Conservation (phyloP, 2,329 filamentous ascomycete species). For the Neoarthrinium moseri region DNA sequence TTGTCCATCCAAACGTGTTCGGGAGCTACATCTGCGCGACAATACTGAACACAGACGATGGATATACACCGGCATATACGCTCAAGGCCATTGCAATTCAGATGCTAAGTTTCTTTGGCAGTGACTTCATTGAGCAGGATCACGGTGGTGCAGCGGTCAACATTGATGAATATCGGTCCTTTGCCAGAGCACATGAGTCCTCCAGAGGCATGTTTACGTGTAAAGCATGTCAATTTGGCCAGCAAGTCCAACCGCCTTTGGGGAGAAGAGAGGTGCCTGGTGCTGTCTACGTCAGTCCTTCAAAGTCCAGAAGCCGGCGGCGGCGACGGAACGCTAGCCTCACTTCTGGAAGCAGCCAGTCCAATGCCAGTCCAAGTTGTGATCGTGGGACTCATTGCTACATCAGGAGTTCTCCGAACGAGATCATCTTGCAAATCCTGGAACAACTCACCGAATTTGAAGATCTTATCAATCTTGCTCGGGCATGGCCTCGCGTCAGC, state of each 20-base stretch:
- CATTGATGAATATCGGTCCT: slow-evolving; percentile 25
- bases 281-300: background rate
- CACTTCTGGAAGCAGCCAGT: background rate
- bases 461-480: slow-evolving; percentile 34
- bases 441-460: slow-evolving; percentile 31
- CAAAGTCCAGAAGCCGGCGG: background rate
- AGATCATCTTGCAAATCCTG: slow-evolving; percentile 36
- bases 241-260: background rate
- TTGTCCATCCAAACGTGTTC: slow-evolving; percentile 46
- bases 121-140: slow-evolving; percentile 42
- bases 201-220: too few relatives aligned
- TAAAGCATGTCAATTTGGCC: slow-evolving; percentile 21
- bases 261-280: background rate
- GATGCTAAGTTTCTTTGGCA: slow-evolving; percentile 50
- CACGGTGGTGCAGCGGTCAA: slow-evolving; percentile 19
- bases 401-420: slow-evolving; percentile 35
- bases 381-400: background rate
- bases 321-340: background rate
- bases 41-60: slow-evolving; percentile 40
- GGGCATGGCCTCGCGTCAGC: slow-evolving; percentile 34
- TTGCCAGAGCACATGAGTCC: too few relatives aligned
- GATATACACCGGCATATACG: slow-evolving; percentile 49
- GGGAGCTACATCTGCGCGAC: slow-evolving; percentile 43
- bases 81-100: slow-evolving; percentile 49
- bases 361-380: background rate